phyloP scores from a whole-genome alignment of 1,139 yeast species.

The Saccharomyces uvarum region DNA sequence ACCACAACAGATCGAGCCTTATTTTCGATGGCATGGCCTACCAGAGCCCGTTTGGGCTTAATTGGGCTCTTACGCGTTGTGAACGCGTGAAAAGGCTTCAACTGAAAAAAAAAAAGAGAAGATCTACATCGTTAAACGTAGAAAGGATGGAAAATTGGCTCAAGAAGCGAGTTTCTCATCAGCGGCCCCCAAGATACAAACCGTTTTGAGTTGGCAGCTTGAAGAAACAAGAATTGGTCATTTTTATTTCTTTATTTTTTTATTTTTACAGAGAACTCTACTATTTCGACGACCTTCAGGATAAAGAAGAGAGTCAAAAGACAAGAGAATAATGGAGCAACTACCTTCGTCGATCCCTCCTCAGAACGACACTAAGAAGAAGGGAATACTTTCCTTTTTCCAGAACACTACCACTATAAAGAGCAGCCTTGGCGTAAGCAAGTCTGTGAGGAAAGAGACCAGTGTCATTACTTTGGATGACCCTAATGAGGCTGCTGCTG shows the following conservation, averaged over 20 bases:
- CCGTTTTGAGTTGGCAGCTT: neutral
- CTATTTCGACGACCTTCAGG: neutral
- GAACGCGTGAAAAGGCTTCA: neutral
- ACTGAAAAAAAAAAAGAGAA: neutral
- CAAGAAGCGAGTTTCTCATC: neutral
- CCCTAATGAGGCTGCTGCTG: slow-evolving; percentile 14
- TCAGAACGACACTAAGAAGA: slow-evolving; percentile 3
- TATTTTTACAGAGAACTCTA: neutral
- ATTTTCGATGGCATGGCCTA: neutral
- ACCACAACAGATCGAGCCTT: neutral
- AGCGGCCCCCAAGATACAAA: neutral
- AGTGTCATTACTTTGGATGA: slow-evolving; percentile 3
- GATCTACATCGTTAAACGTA: neutral
- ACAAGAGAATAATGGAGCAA: neutral
- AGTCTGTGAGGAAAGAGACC: neutral
- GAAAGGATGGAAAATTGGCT: neutral
- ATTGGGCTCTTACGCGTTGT: neutral
- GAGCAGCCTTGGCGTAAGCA: neutral
- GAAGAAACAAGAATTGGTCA: neutral
- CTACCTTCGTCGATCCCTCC: neutral
- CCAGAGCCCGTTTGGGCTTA: neutral
- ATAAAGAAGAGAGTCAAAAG: neutral
- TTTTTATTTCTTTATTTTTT: neutral
- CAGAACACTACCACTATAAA: slow-evolving; percentile 2
- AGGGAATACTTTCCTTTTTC: slow-evolving; percentile 5